phyloP scores from a whole-genome alignment of 331 rosid species.

The Pyrus hybrid region DNA sequence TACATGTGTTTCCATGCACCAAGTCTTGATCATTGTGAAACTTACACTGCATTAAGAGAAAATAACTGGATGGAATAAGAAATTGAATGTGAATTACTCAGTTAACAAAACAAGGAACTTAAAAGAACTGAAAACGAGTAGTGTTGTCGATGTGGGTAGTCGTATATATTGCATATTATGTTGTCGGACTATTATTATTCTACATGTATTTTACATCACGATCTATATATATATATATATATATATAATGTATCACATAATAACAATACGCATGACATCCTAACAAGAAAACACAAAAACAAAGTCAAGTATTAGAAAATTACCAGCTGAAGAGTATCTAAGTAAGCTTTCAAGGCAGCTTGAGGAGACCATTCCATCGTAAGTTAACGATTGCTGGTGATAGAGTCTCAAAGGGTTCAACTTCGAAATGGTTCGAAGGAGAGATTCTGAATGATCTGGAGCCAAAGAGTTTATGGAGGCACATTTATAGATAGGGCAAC shows the following conservation, averaged over 20 bases:
- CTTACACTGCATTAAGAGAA: not conserved
- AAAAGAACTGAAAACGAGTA: no score
- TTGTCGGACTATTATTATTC: no score
- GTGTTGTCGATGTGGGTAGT: no score
- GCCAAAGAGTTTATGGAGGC: not conserved
- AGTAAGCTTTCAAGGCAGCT: constrained; percentile 16
- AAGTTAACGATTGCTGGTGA: not conserved
- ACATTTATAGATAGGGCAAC: not conserved
- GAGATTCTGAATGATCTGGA: not conserved
- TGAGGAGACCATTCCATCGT: constrained; percentile 25
- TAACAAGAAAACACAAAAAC: no score
- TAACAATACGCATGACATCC: not conserved
- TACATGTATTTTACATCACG: no score
- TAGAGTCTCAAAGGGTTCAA: not conserved
- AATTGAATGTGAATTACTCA: not conserved
- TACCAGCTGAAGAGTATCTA: constrained; percentile 18
- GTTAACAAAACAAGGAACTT: not conserved
- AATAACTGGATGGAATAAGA: no score
- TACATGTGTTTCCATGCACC: not conserved
- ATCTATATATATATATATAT: no score
- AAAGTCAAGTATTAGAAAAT: not conserved
- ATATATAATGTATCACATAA: not conserved
- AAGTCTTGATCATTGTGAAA: not conserved
- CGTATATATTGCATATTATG: no score
- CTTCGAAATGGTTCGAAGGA: not conserved